Evolutionary conservation across 148 eudicot species (phyloP).

Genomic region (Vaccinium corymbosum): DNA sequence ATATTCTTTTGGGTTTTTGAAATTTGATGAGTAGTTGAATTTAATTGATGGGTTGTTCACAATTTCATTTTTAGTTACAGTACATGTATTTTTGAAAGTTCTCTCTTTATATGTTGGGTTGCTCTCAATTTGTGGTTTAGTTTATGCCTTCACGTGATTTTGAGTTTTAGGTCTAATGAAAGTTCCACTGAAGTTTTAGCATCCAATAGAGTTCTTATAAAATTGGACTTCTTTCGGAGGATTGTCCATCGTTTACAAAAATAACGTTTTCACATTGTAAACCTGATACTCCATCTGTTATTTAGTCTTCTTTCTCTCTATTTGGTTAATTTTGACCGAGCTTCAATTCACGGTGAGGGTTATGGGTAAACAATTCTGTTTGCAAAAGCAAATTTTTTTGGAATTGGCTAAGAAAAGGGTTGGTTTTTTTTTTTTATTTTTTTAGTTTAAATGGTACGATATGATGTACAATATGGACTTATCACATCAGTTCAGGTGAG

Average conservation of each 20-base stretch:
- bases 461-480: neutral
- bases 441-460: neutral
- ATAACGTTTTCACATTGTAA: neutral
- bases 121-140: constrained; percentile 4
- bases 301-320: neutral
- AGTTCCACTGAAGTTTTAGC: neutral
- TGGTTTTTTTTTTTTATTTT: neutral
- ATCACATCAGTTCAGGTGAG: neutral
- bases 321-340: neutral
- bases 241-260: no score
- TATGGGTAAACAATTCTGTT: neutral
- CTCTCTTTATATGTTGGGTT: neutral
- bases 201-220: neutral
- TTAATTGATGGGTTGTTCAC: neutral
- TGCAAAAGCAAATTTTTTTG: neutral
- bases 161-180: constrained; percentile 1
- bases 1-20: neutral
- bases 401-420: neutral
- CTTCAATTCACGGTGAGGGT: neutral
- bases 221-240: no score
- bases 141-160: neutral
- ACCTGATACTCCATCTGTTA: no score
- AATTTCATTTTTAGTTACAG: neutral
- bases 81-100: constrained; percentile 1
- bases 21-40: neutral